Conservation (phyloP, 2,329 filamentous ascomycete genomes). For the Hymenoscyphus fraxineus region DNA sequence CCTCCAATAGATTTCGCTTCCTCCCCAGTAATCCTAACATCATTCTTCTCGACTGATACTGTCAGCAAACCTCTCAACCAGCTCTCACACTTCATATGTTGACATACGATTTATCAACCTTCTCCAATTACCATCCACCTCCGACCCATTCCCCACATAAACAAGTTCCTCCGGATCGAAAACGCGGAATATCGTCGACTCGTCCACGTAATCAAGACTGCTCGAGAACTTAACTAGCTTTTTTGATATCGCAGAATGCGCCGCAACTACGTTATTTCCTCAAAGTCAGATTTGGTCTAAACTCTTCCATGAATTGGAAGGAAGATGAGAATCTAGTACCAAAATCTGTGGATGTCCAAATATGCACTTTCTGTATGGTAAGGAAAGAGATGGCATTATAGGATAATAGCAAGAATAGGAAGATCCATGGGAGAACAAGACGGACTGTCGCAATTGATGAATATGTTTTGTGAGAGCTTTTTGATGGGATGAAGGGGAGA, state of each 20-base stretch:
- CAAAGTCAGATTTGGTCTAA: too few relatives aligned
- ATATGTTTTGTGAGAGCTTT: neutral
- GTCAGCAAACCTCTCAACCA: neutral
- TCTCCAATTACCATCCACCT: neutral
- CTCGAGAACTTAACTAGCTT: slow-evolving; percentile 2
- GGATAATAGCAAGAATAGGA: neutral
- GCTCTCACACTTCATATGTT: neutral
- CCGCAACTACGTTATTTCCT: neutral
- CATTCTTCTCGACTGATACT: neutral
- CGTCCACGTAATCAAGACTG: slow-evolving; percentile 3
- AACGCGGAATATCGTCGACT: neutral
- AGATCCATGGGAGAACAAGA: neutral
- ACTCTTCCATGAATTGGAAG: too few relatives aligned
- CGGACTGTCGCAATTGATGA: neutral
- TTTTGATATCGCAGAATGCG: neutral
- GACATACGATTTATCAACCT: neutral
- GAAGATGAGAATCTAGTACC: neutral
- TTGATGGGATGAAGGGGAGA: neutral
- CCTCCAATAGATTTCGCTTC: neutral
- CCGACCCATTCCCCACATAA: neutral
- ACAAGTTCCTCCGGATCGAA: neutral
- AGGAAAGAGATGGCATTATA: neutral
- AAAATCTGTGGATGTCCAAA: neutral
- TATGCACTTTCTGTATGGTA: neutral
- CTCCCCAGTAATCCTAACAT: neutral